Evolutionary conservation across 768 basidiomycete species (phyloP).

Genomic region (Cubamyces lactineus): DNA sequence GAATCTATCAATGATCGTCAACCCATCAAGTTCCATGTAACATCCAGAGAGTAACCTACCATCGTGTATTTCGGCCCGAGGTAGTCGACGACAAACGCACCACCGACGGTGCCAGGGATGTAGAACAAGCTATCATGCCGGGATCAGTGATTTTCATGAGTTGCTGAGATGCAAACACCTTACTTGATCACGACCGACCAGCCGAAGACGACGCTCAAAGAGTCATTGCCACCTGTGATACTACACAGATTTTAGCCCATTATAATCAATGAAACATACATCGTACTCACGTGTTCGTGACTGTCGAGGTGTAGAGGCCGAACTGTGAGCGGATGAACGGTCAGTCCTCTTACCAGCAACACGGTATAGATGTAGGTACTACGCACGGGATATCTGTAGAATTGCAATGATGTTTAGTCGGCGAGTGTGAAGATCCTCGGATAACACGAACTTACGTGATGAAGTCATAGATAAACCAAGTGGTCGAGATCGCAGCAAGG

Average conservation of each 20-base stretch:
- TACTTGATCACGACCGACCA: constrained; percentile 89
- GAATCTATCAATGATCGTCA: constrained; percentile 49
- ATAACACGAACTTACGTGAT: constrained; percentile 54
- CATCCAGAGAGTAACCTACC: constrained; percentile 41
- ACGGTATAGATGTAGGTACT: not conserved
- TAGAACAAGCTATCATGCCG: constrained; percentile 54
- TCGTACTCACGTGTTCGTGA: constrained; percentile 59
- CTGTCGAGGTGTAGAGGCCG: constrained; percentile 78
- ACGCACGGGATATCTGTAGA: constrained; percentile 14
- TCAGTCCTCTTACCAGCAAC: not conserved
- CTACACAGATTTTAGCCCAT: constrained; percentile 37
- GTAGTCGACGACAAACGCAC: constrained; percentile 76
- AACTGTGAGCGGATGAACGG: constrained; percentile 49
- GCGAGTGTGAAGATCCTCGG: not conserved
- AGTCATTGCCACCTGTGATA: constrained; percentile 55
- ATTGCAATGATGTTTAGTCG: not conserved
- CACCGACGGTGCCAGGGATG: constrained; percentile 71
- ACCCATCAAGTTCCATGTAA: not conserved
- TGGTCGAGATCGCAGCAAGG: constrained; percentile 72
- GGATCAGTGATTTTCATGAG: constrained; percentile 33
- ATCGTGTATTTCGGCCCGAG: constrained; percentile 78
- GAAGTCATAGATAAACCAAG: constrained; percentile 88
- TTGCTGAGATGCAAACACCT: constrained; percentile 32
- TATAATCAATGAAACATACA: not conserved
- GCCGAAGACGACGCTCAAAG: constrained; percentile 69